Percentiles rank a stretch among this genome's conserved stretches.
phyloP scores from a whole-genome alignment of 176 grass and related monocot species.

The Neostapfia colusana region DNA sequence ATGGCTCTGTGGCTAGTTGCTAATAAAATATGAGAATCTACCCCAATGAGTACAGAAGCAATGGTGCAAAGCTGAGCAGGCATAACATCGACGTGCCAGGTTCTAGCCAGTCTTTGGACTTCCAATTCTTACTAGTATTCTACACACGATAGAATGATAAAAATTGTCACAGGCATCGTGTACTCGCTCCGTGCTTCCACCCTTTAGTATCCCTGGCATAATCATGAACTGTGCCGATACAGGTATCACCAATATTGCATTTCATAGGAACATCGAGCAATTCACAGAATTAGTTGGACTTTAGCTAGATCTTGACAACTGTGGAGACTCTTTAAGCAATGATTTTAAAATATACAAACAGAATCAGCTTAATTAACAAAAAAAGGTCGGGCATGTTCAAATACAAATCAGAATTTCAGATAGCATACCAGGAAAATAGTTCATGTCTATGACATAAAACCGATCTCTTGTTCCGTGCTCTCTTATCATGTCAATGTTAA shows the following conservation, averaged over 20 bases:
- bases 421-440: conserved; percentile 87
- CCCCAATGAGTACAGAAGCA: conserved; percentile 16
- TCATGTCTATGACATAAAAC: conserved; percentile 99
- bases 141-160: conserved; percentile 1
- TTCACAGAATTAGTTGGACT: not conserved
- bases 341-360: not conserved
- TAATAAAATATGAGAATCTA: conserved; percentile 5
- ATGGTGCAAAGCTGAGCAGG: conserved; percentile 1
- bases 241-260: conserved; percentile 11
- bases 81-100: conserved; percentile 4
- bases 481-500: conserved; percentile 96
- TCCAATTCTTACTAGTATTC: conserved; percentile 19
- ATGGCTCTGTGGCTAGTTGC: not conserved
- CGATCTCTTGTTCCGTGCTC: conserved; percentile 81
- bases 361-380: conserved; percentile 10
- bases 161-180: not conserved
- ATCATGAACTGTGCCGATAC: not conserved
- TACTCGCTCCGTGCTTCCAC: not conserved
- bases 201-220: not conserved
- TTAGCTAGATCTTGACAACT: conserved; percentile 8
- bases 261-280: conserved; percentile 16
- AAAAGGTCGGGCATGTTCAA: not conserved
- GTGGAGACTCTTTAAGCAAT: not conserved
- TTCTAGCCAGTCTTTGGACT: conserved; percentile 24
- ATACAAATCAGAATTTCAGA: conserved; percentile 23